Conservation (phyloP, 805 yeast genomes). For the Lachancea waltii region DNA sequence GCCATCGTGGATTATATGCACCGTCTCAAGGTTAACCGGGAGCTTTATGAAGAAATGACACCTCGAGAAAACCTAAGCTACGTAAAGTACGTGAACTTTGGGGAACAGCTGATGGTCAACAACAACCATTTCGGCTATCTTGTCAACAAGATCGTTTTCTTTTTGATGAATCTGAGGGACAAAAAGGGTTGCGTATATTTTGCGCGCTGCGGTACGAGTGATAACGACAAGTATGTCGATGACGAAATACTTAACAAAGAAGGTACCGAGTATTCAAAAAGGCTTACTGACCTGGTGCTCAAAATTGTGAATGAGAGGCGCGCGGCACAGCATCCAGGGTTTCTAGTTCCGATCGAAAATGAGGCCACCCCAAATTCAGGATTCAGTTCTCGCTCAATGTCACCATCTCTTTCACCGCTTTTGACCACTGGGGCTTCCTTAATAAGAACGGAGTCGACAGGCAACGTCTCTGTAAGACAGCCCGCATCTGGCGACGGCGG, state of each 20-base stretch:
- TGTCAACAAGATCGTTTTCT: conserved; percentile 84
- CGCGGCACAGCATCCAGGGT: conserved; percentile 1
- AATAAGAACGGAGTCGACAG: conserved; percentile 21
- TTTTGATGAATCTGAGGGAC: conserved; percentile 83
- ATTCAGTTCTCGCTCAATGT: conserved; percentile 5
- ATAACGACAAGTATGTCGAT: conserved; percentile 48
- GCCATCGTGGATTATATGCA: conserved; percentile 75
- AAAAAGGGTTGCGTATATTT: conserved; percentile 88
- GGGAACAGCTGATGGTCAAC: conserved; percentile 73
- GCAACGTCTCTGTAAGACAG: conserved; percentile 29
- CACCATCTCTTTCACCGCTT: conserved; percentile 21
- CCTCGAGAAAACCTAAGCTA: conserved; percentile 53
- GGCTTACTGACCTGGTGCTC: conserved; percentile 52
- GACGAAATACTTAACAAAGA: conserved; percentile 80
- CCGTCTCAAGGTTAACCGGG: conserved; percentile 61
- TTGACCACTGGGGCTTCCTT: conserved; percentile 23
- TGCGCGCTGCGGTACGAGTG: conserved; percentile 65
- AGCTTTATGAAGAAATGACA: conserved; percentile 67
- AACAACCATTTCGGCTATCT: conserved; percentile 82
- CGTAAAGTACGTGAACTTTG: conserved; percentile 85
- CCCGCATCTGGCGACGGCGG: conserved; percentile 48
- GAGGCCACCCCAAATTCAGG: conserved; percentile 1
- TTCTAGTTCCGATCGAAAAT: neutral
- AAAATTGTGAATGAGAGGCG: conserved; percentile 29
- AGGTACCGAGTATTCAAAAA: conserved; percentile 62